These are phyloP conservation scores for Echium plantagineum DNA, from an alignment of 257 asterid species.

Conservation along the genomic window DNA sequence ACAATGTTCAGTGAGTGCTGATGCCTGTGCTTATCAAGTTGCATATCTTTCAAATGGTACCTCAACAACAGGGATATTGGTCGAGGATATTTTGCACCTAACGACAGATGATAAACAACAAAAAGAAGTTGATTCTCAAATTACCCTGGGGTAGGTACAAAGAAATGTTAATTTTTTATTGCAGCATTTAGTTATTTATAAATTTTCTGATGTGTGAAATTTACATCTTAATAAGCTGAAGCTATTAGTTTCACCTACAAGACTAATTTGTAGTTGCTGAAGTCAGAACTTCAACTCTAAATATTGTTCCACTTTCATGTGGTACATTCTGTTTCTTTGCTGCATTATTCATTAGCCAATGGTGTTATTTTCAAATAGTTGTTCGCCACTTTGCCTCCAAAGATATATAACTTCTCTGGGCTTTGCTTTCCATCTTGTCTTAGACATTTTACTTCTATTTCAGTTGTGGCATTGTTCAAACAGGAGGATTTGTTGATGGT, in stretches of 20 bases:
- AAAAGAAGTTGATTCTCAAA: conserved; percentile 42
- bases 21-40: conserved; percentile 79
- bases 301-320: background rate
- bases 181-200: background rate
- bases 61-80: conserved; percentile 71
- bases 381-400: background rate
- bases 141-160: conserved; percentile 68
- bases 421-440: background rate
- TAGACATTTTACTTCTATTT: conserved; percentile 10
- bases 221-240: background rate
- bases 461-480: conserved; percentile 90
- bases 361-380: background rate
- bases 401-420: background rate
- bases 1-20: conserved; percentile 34
- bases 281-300: background rate
- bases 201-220: background rate
- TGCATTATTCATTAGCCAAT: background rate
- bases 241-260: background rate
- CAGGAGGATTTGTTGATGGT: conserved; percentile 80
- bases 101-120: conserved; percentile 37
- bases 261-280: background rate
- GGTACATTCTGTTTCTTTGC: background rate
- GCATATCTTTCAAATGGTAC: conserved; percentile 72
- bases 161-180: background rate
- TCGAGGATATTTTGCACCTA: conserved; percentile 72